phyloP scores from a whole-genome alignment of 768 basidiomycete species.

The Pilatotrama ljubarskyi region DNA sequence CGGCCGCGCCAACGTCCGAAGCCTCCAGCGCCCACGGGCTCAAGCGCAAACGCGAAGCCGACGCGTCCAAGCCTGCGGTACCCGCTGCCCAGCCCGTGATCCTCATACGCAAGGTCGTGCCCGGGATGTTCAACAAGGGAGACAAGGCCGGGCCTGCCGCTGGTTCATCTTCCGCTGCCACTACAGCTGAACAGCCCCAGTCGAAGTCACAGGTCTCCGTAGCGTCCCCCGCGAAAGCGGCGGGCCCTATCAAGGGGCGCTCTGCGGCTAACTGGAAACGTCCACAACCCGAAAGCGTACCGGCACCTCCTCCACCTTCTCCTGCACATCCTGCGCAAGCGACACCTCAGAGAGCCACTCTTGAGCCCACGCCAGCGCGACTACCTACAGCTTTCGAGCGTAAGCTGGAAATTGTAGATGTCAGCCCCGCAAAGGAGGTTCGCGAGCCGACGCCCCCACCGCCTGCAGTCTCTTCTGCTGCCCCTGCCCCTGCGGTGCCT shows the following conservation, averaged over 20 bases:
- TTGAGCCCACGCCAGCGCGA: background rate
- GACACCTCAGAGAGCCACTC: background rate
- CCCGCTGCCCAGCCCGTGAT: slow-evolving; percentile 32
- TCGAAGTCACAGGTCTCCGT: background rate
- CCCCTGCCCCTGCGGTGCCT: background rate
- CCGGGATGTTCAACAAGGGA: slow-evolving; percentile 33
- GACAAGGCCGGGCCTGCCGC: background rate
- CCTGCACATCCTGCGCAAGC: background rate
- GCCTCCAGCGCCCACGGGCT: slow-evolving; percentile 17
- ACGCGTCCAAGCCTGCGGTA: slow-evolving; percentile 26
- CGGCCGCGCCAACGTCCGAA: background rate
- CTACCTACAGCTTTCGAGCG: background rate
- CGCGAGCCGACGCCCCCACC: background rate
- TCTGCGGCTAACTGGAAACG: slow-evolving; percentile 40
- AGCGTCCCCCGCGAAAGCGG: slow-evolving; percentile 9
- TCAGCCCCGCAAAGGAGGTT: background rate
- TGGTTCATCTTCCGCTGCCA: background rate
- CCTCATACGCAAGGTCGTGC: slow-evolving; percentile 38
- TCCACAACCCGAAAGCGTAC: slow-evolving; percentile 15
- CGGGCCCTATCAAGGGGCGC: slow-evolving; percentile 39
- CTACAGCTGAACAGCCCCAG: background rate
- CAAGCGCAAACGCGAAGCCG: slow-evolving; percentile 34
- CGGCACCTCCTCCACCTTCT: background rate
- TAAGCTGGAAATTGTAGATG: background rate
- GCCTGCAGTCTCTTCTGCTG: background rate